Evolutionary conservation across 768 basidiomycete genomes (phyloP), one percentile per base, ranked within the genome.

Genomic region (Trametes gibbosa): DNA sequence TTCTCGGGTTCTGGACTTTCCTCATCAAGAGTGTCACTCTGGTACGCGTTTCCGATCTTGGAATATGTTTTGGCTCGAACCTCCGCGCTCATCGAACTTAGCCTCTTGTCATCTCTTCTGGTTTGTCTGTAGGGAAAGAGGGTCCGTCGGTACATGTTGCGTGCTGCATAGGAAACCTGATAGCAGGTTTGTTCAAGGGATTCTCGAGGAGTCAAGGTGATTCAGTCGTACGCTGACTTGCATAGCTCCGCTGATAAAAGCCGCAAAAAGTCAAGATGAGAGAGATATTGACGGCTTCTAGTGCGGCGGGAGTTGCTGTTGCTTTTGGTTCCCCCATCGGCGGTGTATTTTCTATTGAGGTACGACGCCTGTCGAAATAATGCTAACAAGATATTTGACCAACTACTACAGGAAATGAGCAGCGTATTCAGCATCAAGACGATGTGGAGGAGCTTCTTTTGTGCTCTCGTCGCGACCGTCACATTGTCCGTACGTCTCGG

Each of bases 241-340:
- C 7, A 1, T 10, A 23, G 10, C 4, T 13, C 23, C 63, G 9
- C 62, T 74, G 41, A 71, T 46, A 24, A 17, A 19, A 32, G 59
- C 89, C 86, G 84, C 56, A 2, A 35, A 0, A 9, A 62, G 61
- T 53, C 24, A 90, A 90, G 73, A 89, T 84, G 82, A 81, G 95
- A 52, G 96, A 99, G 69, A 87, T 98, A 42, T 76, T 98, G 25
- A 95, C 93, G 0, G 96, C 97, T 7, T 90, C 95, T 0, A 97
- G 94, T 70, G 97, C 97, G 8, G 96, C 97, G 3, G 97, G 97
- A 7, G 97, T 99, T 0, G 97, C 96, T 1, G 97, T 98, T 24
- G 97, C 97, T 21, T 99, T 99, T 70, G 97, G 96, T 60, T 92
- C 95, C 2, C 97, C 97, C 0, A 98, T 99, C 40, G 97, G 95